Conservation (phyloP, 306 rosid species). For the Lagenaria siceraria region DNA sequence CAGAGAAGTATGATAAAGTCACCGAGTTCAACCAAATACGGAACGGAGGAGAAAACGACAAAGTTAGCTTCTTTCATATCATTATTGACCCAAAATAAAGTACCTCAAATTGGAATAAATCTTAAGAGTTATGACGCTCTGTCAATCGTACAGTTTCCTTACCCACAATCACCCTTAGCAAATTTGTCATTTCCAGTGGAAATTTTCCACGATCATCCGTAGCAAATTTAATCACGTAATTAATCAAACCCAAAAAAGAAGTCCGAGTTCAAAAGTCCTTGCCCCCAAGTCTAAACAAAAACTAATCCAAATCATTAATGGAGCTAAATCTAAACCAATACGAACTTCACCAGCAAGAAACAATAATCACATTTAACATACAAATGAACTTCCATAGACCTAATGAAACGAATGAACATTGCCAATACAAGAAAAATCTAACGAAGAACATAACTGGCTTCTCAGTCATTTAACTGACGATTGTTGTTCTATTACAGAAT, state of each 20-base stretch:
- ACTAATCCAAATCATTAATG: neutral
- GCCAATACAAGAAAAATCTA: neutral
- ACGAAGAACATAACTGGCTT: neutral
- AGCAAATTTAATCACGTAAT: neutral
- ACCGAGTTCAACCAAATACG: neutral
- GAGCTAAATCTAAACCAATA: neutral
- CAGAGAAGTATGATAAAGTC: neutral
- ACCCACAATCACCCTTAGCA: neutral
- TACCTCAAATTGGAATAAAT: neutral
- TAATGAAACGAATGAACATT: neutral
- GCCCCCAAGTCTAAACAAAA: neutral
- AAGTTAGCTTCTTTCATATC: neutral
- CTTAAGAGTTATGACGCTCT: neutral
- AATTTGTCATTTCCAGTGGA: neutral
- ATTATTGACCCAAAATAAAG: neutral
- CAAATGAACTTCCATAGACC: neutral
- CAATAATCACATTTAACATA: neutral
- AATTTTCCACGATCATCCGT: neutral
- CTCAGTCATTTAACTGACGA: neutral
- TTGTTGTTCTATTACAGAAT: neutral
- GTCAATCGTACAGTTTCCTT: slow-evolving; percentile 1
- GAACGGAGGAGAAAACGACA: neutral
- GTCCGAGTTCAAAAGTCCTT: neutral
- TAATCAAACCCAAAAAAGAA: neutral
- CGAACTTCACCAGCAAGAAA: neutral